Evolutionary conservation across 495 filamentous ascomycete genomes (phyloP), one percentile per base, ranked within the genome.

Genomic region (Xylaria intraflava): DNA sequence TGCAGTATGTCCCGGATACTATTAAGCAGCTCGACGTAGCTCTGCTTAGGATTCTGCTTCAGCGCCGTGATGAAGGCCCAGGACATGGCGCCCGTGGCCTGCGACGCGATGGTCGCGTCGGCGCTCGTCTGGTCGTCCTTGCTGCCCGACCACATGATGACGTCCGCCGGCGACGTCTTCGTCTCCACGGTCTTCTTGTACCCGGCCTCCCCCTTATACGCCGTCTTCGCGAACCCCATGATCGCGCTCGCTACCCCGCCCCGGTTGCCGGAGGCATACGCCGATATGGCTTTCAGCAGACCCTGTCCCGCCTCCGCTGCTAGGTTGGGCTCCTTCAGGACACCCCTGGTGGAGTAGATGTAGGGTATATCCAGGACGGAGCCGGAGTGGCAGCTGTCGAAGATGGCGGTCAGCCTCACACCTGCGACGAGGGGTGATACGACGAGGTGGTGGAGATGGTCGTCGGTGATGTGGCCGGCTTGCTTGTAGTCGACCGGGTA

Each of bases 251-350:
- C 80, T 66, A 92, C 86, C 60, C 87, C 78, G 52, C 83, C 81
- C 56, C 91, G 75, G 71, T 97, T 90, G 46, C 93, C 92, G 41
- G 81, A 79, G 39, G 87, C 85, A 57, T 97, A 98, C 24, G 85
- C 81, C 17, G 82, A 83, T 38, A 96, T 82, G 50, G 90, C 90
- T 62, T 84, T 79, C 46, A 98, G 78, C 56, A 97, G 72, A 48
- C 93, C 93, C 68, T 88, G 82, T 23, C 91, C 93, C 51, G 93
- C 94, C 73, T 98, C 93, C 70, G 95, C 95, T 66, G 89, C 90
- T 56, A 97, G 81, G 64, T 98, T 95, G 51, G 93, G 93, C 73
- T 96, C 93, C 72, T 98, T 98, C 75, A 97, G 83, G n/a, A 96
- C 73, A 64, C 93, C 93, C 64, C 85, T 83, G 29, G 90, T 96